Evolutionary conservation across 2,329 filamentous ascomycete species (phyloP).

Genomic region (Fusarium sp.): DNA sequence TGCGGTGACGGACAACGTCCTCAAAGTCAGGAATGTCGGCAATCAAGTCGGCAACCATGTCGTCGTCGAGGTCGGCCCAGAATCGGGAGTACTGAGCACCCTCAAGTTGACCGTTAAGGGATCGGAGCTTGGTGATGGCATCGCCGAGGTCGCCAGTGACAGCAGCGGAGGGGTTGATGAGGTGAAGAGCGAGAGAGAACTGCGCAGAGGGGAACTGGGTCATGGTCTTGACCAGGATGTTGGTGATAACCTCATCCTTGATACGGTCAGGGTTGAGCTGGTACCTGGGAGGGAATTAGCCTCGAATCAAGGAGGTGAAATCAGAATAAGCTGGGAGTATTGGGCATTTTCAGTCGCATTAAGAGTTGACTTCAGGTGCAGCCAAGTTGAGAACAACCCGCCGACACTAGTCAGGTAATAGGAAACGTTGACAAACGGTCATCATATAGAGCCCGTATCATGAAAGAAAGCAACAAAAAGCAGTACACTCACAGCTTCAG

Average conservation of each 20-base stretch:
- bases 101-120: constrained; percentile 88
- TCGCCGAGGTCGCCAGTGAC: constrained; percentile 82
- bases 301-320: constrained; percentile 6
- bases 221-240: constrained; percentile 97
- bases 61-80: constrained; percentile 95
- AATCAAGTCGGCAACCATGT: constrained; percentile 94
- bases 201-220: constrained; percentile 97
- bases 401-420: constrained; percentile 87
- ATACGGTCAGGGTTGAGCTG: constrained; percentile 99
- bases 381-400: constrained; percentile 57
- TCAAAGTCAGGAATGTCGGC: constrained; percentile 96
- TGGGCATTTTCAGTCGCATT: constrained; percentile 75
- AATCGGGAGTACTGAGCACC: constrained; percentile 91
- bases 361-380: constrained; percentile 76
- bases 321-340: constrained; percentile 5
- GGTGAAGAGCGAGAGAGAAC: constrained; percentile 92
- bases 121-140: constrained; percentile 87
- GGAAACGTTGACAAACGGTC: constrained; percentile 85
- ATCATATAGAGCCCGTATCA: constrained; percentile 71
- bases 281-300: constrained; percentile 72
- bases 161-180: constrained; percentile 83
- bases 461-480: constrained; percentile 26
- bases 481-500: constrained; percentile 89
- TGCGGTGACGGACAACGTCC: constrained; percentile 89
- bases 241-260: constrained; percentile 97